phyloP scores from a whole-genome alignment of 208 protist genomes.

The Acanthamoeba healyi region DNA sequence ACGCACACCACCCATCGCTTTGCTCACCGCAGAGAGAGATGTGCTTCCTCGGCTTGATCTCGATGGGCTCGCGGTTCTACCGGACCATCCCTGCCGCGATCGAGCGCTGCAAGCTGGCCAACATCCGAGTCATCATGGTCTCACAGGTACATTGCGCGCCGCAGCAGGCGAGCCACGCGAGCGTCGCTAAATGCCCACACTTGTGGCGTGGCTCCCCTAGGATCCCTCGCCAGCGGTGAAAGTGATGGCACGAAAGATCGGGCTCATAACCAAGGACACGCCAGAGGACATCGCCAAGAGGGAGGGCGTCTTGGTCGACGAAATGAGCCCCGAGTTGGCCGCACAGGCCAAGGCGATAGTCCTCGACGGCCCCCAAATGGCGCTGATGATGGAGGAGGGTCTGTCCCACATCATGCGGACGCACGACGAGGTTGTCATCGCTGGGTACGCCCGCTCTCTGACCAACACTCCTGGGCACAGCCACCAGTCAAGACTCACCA shows the following conservation, averaged over 20 bases:
- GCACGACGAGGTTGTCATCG: constrained; percentile 22
- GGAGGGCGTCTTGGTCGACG: neutral
- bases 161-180: no score
- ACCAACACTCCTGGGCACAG: no score
- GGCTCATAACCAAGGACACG: constrained; percentile 32
- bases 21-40: constrained; percentile 61
- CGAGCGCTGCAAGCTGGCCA: constrained; percentile 16
- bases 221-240: neutral
- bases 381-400: neutral
- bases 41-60: constrained; percentile 33
- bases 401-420: neutral
- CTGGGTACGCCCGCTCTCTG: no score
- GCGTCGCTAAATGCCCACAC: no score
- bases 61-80: constrained; percentile 8
- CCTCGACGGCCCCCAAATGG: constrained; percentile 33
- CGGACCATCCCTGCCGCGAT: constrained; percentile 5
- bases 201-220: no score
- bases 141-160: constrained; percentile 32
- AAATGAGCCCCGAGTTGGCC: neutral
- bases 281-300: constrained; percentile 36
- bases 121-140: constrained; percentile 47
- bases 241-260: neutral
- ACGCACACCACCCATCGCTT: no score
- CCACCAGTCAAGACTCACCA: no score
- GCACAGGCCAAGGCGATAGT: neutral